Percentiles rank a stretch among this genome's conserved stretches.
These are phyloP conservation scores for Leccinum angustisporum DNA, from an alignment of 1,284 basidiomycete genomes.

Conservation along the genomic window DNA sequence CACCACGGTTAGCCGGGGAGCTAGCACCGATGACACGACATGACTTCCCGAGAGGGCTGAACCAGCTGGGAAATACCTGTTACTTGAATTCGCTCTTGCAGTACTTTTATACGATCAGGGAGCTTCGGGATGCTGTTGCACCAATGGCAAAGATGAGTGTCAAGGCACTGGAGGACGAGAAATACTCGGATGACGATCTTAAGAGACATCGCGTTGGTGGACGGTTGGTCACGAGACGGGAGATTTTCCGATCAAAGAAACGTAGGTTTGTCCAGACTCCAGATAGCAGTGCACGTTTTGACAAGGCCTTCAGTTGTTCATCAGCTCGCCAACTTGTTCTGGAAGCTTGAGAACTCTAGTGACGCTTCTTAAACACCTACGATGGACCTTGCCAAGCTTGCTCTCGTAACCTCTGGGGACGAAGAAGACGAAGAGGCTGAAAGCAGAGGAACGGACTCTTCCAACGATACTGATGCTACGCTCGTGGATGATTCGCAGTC, in stretches of 20 bases:
- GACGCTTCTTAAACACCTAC: constrained; percentile 76
- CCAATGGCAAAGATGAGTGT: constrained; percentile 57
- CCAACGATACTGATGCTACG: constrained; percentile 82
- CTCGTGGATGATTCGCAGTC: constrained; percentile 71
- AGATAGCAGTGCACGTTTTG: constrained; percentile 6
- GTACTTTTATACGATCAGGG: constrained; percentile 95
- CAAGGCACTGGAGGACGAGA: constrained; percentile 63
- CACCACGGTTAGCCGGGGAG: constrained; percentile 57
- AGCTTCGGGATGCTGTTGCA: constrained; percentile 75
- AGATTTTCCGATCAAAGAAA: constrained; percentile 80
- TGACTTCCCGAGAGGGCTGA: constrained; percentile 82
- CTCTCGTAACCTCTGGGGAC: constrained; percentile 85
- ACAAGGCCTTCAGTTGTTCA: constrained; percentile 59
- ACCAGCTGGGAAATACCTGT: constrained; percentile 93
- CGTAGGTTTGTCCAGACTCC: constrained; percentile 49
- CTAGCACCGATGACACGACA: constrained; percentile 47
- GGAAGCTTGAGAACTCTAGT: constrained; percentile 70
- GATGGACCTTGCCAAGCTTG: constrained; percentile 88
- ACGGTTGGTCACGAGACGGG: constrained; percentile 73
- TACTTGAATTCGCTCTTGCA: constrained; percentile 78
- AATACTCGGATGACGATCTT: constrained; percentile 74
- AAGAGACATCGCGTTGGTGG: constrained; percentile 86
- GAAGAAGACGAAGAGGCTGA: constrained; percentile 84
- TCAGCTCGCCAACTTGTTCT: constrained; percentile 79
- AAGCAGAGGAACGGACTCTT: constrained; percentile 71